These are phyloP conservation scores for Aspergillus ruber DNA, from an alignment of 2,329 filamentous ascomycete species.

Conservation along the genomic window DNA sequence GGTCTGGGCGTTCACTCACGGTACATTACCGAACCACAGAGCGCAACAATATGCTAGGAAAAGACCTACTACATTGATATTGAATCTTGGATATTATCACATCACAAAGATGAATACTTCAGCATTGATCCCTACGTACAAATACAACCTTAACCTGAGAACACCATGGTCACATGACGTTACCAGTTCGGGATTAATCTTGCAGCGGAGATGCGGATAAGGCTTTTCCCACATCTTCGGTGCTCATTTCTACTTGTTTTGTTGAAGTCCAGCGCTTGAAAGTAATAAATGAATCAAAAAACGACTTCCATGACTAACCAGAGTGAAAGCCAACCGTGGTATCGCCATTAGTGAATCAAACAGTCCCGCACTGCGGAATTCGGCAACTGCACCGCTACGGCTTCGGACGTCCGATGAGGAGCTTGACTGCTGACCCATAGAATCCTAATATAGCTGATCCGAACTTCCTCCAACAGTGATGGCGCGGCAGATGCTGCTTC, in stretches of 20 bases:
- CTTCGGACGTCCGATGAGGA: slow-evolving; percentile 1
- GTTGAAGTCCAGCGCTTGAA: too few relatives aligned
- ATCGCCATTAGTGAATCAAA: neutral
- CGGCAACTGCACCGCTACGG: neutral
- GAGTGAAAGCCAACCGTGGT: neutral
- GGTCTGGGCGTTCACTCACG: slow-evolving; percentile 4
- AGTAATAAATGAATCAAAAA: too few relatives aligned
- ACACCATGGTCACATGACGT: too few relatives aligned
- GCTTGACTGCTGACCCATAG: neutral
- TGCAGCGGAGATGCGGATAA: neutral
- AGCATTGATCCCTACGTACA: too few relatives aligned
- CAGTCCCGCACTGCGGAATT: slow-evolving; percentile 1
- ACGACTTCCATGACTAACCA: neutral
- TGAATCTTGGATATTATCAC: too few relatives aligned
- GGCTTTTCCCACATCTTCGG: neutral
- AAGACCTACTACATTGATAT: too few relatives aligned
- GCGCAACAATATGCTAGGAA: too few relatives aligned
- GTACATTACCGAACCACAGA: neutral
- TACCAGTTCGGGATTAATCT: neutral
- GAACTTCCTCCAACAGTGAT: too few relatives aligned
- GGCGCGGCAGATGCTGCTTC: neutral
- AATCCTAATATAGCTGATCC: neutral
- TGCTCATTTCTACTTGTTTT: neutral
- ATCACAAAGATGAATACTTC: too few relatives aligned
- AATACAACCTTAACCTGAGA: too few relatives aligned